These are phyloP conservation scores for Diaporthe ampelina DNA, from an alignment of 2,329 filamentous ascomycete genomes.

Conservation along the genomic window DNA sequence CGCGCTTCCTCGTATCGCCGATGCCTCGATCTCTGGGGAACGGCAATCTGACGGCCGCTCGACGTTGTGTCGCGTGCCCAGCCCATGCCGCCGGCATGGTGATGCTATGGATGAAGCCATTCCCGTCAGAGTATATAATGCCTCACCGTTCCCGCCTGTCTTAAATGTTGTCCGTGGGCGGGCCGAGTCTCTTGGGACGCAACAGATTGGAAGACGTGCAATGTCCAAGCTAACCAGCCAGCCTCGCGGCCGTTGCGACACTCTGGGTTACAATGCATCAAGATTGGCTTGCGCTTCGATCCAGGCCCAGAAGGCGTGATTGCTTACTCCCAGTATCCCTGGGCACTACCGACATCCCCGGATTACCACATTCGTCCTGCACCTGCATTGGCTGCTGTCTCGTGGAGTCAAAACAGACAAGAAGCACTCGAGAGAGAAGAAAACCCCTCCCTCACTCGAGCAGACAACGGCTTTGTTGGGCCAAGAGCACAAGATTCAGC, in stretches of 20 bases:
- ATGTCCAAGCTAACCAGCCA: not conserved
- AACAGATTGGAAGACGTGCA: conserved; percentile 7
- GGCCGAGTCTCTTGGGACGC: conserved; percentile 17
- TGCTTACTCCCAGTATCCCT: conserved; percentile 26
- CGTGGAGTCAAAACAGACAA: conserved; percentile 8
- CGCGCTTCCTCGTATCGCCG: conserved; percentile 16
- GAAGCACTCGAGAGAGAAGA: not conserved
- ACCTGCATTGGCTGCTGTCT: not conserved
- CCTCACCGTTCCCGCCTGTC: conserved; percentile 1
- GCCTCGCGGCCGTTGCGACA: conserved; percentile 12
- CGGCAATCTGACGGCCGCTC: conserved; percentile 22
- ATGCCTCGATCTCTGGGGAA: conserved; percentile 22
- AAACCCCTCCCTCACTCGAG: not conserved
- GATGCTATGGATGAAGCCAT: conserved; percentile 26
- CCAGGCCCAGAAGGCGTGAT: conserved; percentile 22
- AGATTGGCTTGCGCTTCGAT: conserved; percentile 29
- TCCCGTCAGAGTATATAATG: not conserved
- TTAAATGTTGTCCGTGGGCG: not conserved
- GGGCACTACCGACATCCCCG: conserved; percentile 24
- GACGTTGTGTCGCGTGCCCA: conserved; percentile 17
- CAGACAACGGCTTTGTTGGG: conserved; percentile 11
- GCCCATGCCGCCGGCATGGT: not conserved
- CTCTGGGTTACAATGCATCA: conserved; percentile 27
- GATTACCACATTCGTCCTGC: conserved; percentile 29
- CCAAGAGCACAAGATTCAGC: conserved; percentile 22